phyloP scores from a whole-genome alignment of 1,284 basidiomycete species.

The Tilletia walkeri region DNA sequence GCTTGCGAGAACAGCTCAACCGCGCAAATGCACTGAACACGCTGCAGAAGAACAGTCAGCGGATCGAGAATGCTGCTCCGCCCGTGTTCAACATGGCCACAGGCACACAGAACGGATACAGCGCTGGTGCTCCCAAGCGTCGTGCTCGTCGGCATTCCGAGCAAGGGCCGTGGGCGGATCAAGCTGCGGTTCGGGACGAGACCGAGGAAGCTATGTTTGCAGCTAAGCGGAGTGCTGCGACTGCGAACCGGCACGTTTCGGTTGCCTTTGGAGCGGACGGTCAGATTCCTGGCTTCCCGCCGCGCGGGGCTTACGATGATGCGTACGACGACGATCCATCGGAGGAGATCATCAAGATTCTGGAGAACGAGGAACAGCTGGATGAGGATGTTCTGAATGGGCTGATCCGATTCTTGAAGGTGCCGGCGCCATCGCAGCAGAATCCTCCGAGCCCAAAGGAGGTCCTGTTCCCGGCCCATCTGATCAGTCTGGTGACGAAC shows the following conservation, averaged over 20 bases:
- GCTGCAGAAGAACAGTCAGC: slow-evolving; percentile 50
- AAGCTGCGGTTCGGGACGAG: slow-evolving; percentile 63
- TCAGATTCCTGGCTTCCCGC: slow-evolving; percentile 39
- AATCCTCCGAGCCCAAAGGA: slow-evolving; percentile 94
- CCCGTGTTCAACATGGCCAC: slow-evolving; percentile 51
- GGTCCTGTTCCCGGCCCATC: slow-evolving; percentile 98
- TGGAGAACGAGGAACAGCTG: slow-evolving; percentile 85
- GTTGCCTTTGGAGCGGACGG: slow-evolving; percentile 66
- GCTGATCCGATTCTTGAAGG: slow-evolving; percentile 85
- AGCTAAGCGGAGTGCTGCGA: slow-evolving; percentile 70
- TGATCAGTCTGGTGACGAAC: slow-evolving; percentile 94
- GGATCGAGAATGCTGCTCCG: slow-evolving; percentile 49
- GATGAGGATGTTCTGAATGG: slow-evolving; percentile 94
- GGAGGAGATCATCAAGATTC: slow-evolving; percentile 89
- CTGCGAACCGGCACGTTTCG: slow-evolving; percentile 79
- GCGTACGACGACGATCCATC: slow-evolving; percentile 67
- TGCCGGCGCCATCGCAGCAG: slow-evolving; percentile 82
- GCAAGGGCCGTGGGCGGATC: slow-evolving; percentile 71
- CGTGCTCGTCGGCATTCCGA: slow-evolving; percentile 77
- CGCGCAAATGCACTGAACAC: slow-evolving; percentile 72
- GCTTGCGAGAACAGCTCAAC: slow-evolving; percentile 89
- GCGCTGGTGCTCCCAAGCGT: slow-evolving; percentile 35
- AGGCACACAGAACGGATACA: slow-evolving; percentile 42
- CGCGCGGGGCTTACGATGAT: slow-evolving; percentile 38
- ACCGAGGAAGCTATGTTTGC: slow-evolving; percentile 71